Percentiles rank a stretch among this genome's conserved stretches.
Evolutionary conservation across 768 basidiomycete species (phyloP).

Genomic region (Tulasnella sp.): DNA sequence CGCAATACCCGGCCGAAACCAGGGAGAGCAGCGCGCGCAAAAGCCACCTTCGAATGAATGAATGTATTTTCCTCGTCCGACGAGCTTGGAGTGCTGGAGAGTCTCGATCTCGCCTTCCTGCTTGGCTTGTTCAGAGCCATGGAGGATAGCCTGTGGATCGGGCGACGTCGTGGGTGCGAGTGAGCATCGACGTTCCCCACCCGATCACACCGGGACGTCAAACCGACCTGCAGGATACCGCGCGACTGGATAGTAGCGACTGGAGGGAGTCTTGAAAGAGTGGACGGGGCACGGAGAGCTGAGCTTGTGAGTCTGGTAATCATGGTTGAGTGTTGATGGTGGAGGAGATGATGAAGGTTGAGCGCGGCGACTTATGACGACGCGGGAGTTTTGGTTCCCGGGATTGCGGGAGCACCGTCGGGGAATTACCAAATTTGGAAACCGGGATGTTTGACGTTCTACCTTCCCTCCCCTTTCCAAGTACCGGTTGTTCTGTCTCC

Average conservation of each 20-base stretch:
- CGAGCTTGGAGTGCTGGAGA: constrained; percentile 79
- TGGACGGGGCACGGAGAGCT: not conserved
- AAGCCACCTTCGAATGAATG: constrained; percentile 81
- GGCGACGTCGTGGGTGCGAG: constrained; percentile 4
- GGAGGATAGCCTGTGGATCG: constrained; percentile 63
- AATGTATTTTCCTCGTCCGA: constrained; percentile 91
- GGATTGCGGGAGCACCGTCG: not conserved
- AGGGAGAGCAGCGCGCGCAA: not conserved
- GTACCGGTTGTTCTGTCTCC: not conserved
- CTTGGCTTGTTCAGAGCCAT: constrained; percentile 91
- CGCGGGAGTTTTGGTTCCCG: not conserved
- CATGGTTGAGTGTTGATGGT: not conserved
- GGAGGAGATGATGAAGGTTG: constrained; percentile 1
- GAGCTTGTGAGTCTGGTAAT: not conserved
- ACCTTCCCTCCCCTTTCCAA: not conserved
- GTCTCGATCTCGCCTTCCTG: constrained; percentile 69
- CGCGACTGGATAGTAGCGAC: constrained; percentile 6
- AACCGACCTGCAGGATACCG: constrained; percentile 11
- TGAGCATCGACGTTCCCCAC: constrained; percentile 2
- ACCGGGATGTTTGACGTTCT: not conserved
- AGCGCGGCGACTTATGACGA: not conserved
- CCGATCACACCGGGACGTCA: constrained; percentile 1
- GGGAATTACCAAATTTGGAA: not conserved
- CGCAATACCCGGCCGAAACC: constrained; percentile 1
- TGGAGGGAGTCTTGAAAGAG: constrained; percentile 8